Conservation (phyloP, 345 rosid species). For the Arabis alpina region DNA sequence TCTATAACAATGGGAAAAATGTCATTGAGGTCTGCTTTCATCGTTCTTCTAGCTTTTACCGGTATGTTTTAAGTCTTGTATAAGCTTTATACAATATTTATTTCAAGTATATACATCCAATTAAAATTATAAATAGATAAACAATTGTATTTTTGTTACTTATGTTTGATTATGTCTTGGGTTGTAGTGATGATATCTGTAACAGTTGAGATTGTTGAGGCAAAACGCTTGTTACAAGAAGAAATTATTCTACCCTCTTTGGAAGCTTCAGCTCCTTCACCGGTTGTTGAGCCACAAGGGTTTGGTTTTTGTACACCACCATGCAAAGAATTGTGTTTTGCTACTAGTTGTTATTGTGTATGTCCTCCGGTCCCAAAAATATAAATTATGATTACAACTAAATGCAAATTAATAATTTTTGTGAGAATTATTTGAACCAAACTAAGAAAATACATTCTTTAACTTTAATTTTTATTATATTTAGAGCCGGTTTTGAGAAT, state of each 20-base stretch:
- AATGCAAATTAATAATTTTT: neutral
- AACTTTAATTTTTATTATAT: too few species aligned
- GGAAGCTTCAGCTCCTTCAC: neutral
- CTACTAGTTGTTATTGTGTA: neutral
- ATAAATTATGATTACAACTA: neutral
- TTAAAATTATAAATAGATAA: neutral
- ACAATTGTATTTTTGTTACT: neutral
- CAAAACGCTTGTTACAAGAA: conserved; percentile 22
- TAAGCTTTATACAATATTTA: neutral
- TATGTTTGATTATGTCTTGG: neutral
- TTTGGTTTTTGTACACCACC: conserved; percentile 17
- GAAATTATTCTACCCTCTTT: neutral
- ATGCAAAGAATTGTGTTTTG: conserved; percentile 34
- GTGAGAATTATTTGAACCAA: neutral
- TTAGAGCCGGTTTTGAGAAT: too few species aligned
- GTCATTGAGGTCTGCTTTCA: conserved; percentile 3
- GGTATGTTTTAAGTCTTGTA: conserved; percentile 2
- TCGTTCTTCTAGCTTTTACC: conserved; percentile 15
- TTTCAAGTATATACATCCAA: neutral
- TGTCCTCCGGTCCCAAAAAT: neutral
- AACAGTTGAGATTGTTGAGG: conserved; percentile 16
- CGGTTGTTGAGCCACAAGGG: neutral
- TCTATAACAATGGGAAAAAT: neutral
- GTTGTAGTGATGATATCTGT: conserved; percentile 25
- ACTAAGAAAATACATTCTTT: neutral